Percentiles rank a stretch among this genome's conserved stretches.
Conservation (phyloP, 257 asterid species). For the Ligustrum vulgare region DNA sequence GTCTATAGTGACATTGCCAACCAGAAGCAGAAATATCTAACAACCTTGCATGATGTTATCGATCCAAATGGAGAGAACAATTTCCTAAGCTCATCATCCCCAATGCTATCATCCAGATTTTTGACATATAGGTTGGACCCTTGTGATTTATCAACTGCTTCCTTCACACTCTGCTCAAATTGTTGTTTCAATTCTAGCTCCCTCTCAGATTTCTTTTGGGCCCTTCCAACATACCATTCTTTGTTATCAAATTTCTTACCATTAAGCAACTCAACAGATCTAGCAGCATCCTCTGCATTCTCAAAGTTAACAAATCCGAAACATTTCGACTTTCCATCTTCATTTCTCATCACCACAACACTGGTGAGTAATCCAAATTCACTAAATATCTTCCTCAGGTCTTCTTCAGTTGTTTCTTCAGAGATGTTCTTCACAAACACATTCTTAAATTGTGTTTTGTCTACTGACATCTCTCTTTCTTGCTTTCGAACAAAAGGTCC, state of each 20-base stretch:
- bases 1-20: not conserved
- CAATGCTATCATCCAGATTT: constrained; percentile 74
- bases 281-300: constrained; percentile 84
- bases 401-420: constrained; percentile 74
- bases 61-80: constrained; percentile 74
- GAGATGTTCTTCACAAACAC: constrained; percentile 85
- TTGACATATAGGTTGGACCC: constrained; percentile 82
- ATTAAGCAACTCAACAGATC: constrained; percentile 78
- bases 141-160: constrained; percentile 79
- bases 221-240: constrained; percentile 91
- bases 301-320: constrained; percentile 95
- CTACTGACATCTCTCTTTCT: constrained; percentile 70
- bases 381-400: constrained; percentile 55
- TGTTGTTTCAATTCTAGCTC: constrained; percentile 66
- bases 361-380: constrained; percentile 76
- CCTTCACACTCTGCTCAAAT: constrained; percentile 76
- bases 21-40: constrained; percentile 8
- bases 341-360: constrained; percentile 75
- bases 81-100: constrained; percentile 87
- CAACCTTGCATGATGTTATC: constrained; percentile 92
- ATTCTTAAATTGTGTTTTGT: constrained; percentile 67
- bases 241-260: constrained; percentile 68
- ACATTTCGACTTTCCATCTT: constrained; percentile 77
- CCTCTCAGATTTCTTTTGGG: constrained; percentile 92
- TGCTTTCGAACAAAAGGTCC: constrained; percentile 88